Evolutionary conservation across 495 filamentous ascomycete genomes (phyloP).

Genomic region (Massariosphaeria phaeospora): DNA sequence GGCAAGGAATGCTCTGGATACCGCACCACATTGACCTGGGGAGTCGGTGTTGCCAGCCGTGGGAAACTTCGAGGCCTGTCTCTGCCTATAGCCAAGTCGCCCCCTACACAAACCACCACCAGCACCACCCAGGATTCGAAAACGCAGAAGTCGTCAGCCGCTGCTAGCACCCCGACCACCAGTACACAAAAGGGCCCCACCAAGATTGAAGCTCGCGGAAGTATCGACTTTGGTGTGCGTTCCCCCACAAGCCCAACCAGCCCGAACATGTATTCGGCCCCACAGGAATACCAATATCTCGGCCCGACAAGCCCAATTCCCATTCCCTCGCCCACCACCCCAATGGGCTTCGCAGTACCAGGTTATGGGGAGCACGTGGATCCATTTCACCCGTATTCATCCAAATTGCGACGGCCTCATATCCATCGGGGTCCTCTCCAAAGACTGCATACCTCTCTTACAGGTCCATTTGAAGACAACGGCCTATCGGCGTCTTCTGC

Average conservation of each 20-base stretch:
- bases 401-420: slow-evolving; percentile 29
- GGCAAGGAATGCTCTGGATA: slow-evolving; percentile 95
- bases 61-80: slow-evolving; percentile 90
- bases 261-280: slow-evolving; percentile 25
- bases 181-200: slow-evolving; percentile 12
- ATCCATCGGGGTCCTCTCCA: slow-evolving; percentile 38
- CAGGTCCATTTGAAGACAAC: slow-evolving; percentile 38
- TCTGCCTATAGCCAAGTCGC: slow-evolving; percentile 72
- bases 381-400: slow-evolving; percentile 28
- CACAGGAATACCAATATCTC: slow-evolving; percentile 27
- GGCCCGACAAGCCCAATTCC: slow-evolving; percentile 37
- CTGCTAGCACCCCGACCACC: not conserved
- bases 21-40: slow-evolving; percentile 97
- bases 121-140: slow-evolving; percentile 22
- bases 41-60: slow-evolving; percentile 90
- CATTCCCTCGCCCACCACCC: slow-evolving; percentile 33
- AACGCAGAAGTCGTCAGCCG: slow-evolving; percentile 21
- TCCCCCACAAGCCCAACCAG: slow-evolving; percentile 24
- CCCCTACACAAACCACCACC: slow-evolving; percentile 38
- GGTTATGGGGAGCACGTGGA: slow-evolving; percentile 37
- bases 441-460: slow-evolving; percentile 42
- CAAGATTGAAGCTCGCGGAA: slow-evolving; percentile 16
- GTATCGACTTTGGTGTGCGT: slow-evolving; percentile 19
- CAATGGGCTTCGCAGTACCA: slow-evolving; percentile 35
- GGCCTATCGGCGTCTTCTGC: slow-evolving; percentile 43